phyloP scores from a whole-genome alignment of 2,329 filamentous ascomycete species.

The Tolypocladium cylindrosporum region DNA sequence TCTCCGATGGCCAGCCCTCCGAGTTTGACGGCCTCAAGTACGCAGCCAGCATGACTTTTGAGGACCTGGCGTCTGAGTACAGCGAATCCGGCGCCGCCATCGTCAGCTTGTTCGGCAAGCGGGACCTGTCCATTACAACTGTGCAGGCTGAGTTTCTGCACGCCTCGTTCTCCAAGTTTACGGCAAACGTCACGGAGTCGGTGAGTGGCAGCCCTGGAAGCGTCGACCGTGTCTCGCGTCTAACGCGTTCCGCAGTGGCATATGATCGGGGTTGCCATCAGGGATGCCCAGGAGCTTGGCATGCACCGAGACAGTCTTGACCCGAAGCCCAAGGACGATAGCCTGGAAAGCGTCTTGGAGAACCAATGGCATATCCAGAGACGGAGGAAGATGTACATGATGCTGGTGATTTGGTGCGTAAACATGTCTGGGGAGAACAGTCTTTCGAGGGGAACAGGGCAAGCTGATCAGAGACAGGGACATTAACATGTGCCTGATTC shows the following conservation, averaged over 20 bases:
- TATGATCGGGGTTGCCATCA: constrained; percentile 43
- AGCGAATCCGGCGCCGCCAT: constrained; percentile 47
- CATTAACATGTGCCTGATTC: constrained; percentile 39
- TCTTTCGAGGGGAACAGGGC: background rate
- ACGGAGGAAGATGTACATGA: constrained; percentile 45
- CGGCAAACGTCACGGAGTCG: constrained; percentile 47
- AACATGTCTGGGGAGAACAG: background rate
- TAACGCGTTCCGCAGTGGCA: constrained; percentile 34
- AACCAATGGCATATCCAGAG: constrained; percentile 50
- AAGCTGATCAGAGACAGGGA: constrained; percentile 29
- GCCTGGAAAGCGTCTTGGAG: constrained; percentile 38
- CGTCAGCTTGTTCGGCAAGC: constrained; percentile 44
- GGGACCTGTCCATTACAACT: constrained; percentile 43
- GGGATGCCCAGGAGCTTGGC: constrained; percentile 53
- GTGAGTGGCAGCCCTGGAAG: constrained; percentile 16
- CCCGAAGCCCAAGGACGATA: constrained; percentile 34
- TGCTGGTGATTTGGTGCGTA: constrained; percentile 31
- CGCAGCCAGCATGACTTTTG: constrained; percentile 47
- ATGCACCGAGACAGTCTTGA: constrained; percentile 45
- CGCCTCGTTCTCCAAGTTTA: constrained; percentile 47
- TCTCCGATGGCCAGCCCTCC: constrained; percentile 36
- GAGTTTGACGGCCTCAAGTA: constrained; percentile 49
- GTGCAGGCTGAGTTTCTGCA: constrained; percentile 49
- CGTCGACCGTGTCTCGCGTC: background rate
- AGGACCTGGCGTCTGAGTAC: constrained; percentile 50